Evolutionary conservation across 148 eudicot species (phyloP), one percentile per base, ranked within the genome.

Genomic region (Silene conica): DNA sequence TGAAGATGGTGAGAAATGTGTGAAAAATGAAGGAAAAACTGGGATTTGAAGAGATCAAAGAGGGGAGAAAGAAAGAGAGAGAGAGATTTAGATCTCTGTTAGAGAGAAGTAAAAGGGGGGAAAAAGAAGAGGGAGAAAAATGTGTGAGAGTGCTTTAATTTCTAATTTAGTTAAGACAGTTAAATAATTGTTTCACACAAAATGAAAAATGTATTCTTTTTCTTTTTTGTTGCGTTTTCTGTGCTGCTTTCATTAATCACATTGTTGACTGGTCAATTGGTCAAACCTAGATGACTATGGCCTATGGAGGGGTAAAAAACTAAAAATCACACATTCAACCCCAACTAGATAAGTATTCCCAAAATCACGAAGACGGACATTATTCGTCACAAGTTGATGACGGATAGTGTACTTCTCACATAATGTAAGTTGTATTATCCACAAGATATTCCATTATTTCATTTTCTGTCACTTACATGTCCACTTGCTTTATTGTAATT

Each of bases 71-170:
- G 61, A 48, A 26, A 26, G 50, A 57, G 22, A 16, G 48, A 31
- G 28, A 48, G 34, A 31, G 34, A 31, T 31, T 31, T 50, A 73
- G 66, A 75, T 67, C 58, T 64, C 46, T 15, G 55, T 50, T 50
- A 13, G 55, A 15, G 55, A 50, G 55, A 50, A 50, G 55, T 3
- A 11, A 48, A 48, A 48, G 9, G 55, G 15, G 56, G 6, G n/a
- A 54, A 31, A 26, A 19, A 20, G 50, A 75, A 31, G 74, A 69
- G 69, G 31, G 63, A 50, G 54, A 62, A 15, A 26, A 45, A 46
- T n/a, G 41, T 60, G 61, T 67, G 60, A 31, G 13, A 77, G 20
- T 71, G 69, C 41, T 68, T 60, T 72, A 66, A 56, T 19, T 61
- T 61, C 22, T 61, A 58, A 19, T 58, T 58, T 6, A 56, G 12